Evolutionary conservation across 768 basidiomycete species (phyloP).

Genomic region (Boletus huronensis): DNA sequence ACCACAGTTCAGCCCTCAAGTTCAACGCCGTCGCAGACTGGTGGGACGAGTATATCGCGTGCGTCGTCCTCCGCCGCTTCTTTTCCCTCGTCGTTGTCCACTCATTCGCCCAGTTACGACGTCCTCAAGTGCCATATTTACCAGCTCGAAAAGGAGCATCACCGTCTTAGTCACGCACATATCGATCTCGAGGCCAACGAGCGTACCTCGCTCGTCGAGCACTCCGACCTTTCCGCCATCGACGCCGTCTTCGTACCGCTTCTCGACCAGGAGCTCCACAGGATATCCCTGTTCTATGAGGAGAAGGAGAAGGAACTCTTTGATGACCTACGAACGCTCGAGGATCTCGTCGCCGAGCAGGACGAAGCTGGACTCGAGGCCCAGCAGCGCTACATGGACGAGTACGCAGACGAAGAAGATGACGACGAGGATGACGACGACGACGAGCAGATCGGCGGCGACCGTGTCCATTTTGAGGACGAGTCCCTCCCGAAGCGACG

Average conservation of each 20-base stretch:
- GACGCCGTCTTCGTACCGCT: conserved; percentile 67
- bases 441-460: conserved; percentile 20
- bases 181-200: conserved; percentile 68
- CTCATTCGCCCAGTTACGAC: conserved; percentile 58
- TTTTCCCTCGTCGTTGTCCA: not conserved
- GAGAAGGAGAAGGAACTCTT: conserved; percentile 70
- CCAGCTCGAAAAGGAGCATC: conserved; percentile 77
- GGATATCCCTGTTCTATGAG: conserved; percentile 78
- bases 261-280: conserved; percentile 78
- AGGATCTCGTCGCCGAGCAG: conserved; percentile 53
- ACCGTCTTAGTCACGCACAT: conserved; percentile 38
- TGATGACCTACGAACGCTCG: conserved; percentile 55
- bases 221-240: conserved; percentile 36
- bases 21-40: conserved; percentile 91
- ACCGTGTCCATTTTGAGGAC: conserved; percentile 29
- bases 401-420: conserved; percentile 48
- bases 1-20: conserved; percentile 70
- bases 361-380: conserved; percentile 56
- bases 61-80: conserved; percentile 30
- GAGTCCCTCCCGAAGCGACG: conserved; percentile 27
- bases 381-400: conserved; percentile 50
- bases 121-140: conserved; percentile 82
- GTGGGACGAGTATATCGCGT: conserved; percentile 92
- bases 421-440: conserved; percentile 59
- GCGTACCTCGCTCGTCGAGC: conserved; percentile 50